phyloP scores from a whole-genome alignment of 768 basidiomycete genomes.

The Hysterangium stoloniferum region DNA sequence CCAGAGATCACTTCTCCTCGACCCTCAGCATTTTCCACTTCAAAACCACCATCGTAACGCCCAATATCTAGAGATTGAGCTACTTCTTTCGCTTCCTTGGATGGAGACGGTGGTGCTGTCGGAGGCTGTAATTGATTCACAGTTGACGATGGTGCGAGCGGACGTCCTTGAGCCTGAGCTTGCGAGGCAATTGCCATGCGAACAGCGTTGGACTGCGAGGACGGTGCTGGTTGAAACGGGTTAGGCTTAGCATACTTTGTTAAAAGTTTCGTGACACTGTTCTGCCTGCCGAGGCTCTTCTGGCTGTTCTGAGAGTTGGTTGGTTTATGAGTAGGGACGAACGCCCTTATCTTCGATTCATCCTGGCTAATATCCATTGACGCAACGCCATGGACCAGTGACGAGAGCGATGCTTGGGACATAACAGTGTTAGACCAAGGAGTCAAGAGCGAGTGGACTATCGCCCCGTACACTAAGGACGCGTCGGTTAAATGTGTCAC shows the following conservation, averaged over 20 bases:
- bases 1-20: slow-evolving; percentile 65
- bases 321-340: slow-evolving; percentile 10
- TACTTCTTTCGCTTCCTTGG: slow-evolving; percentile 7
- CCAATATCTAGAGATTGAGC: slow-evolving; percentile 60
- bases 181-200: slow-evolving; percentile 14
- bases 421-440: too few species aligned
- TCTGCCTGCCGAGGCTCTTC: slow-evolving; percentile 18
- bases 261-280: slow-evolving; percentile 41
- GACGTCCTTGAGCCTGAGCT: slow-evolving; percentile 33
- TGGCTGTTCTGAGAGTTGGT: slow-evolving; percentile 8
- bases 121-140: slow-evolving; percentile 16
- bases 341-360: slow-evolving; percentile 3
- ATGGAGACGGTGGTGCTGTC: slow-evolving; percentile 17
- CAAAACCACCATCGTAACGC: slow-evolving; percentile 94
- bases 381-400: slow-evolving; percentile 7
- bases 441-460: too few species aligned
- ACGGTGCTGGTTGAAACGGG: slow-evolving; percentile 29
- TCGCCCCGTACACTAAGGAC: too few species aligned
- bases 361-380: slow-evolving; percentile 11
- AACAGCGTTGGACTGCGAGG: slow-evolving; percentile 14
- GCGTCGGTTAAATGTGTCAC: too few species aligned
- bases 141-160: slow-evolving; percentile 27
- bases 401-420: slow-evolving; percentile 9
- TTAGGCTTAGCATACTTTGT: slow-evolving; percentile 69
- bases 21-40: slow-evolving; percentile 71